A percentile compares a stretch with the other conserved stretches of the same genome.
Evolutionary conservation across 106 monocot genomes (phyloP).

Genomic region (Phalaenopsis aphrodite): DNA sequence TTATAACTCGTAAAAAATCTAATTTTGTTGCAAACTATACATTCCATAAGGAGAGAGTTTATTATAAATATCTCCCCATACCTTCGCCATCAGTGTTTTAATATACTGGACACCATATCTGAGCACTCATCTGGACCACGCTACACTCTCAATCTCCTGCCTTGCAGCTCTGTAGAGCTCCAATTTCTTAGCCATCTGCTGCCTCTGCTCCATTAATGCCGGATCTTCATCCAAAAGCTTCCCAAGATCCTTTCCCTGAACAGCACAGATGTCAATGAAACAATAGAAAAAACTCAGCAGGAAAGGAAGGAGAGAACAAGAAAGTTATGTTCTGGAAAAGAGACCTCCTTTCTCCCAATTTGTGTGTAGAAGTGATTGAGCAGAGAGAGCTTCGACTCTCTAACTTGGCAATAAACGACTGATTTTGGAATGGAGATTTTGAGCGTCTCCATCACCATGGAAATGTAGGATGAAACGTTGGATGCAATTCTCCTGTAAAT

Average conservation of each 20-base stretch:
- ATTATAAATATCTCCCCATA: not conserved
- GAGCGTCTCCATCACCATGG: slow-evolving; percentile 62
- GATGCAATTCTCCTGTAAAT: slow-evolving; percentile 61
- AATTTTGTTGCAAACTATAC: no score
- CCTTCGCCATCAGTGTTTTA: not conserved
- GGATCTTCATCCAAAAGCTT: slow-evolving; percentile 69
- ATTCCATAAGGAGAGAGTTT: not conserved
- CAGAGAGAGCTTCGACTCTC: slow-evolving; percentile 77
- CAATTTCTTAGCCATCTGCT: slow-evolving; percentile 51
- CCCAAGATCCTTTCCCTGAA: slow-evolving; percentile 49
- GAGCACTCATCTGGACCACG: slow-evolving; percentile 36
- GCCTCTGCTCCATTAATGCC: slow-evolving; percentile 47
- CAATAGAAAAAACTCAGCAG: not conserved
- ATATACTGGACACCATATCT: not conserved
- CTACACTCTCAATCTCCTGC: slow-evolving; percentile 67
- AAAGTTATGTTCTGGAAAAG: not conserved
- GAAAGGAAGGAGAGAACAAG: slow-evolving; percentile 3
- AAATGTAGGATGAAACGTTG: slow-evolving; percentile 72
- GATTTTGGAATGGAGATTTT: slow-evolving; percentile 65
- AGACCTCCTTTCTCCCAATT: slow-evolving; percentile 46
- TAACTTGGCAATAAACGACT: slow-evolving; percentile 81
- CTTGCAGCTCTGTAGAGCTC: slow-evolving; percentile 70
- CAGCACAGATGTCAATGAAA: not conserved
- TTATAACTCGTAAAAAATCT: no score
- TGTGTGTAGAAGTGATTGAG: slow-evolving; percentile 64